Evolutionary conservation across 78 protist species (phyloP).

Genomic region (Dictyostelium purpureum): DNA sequence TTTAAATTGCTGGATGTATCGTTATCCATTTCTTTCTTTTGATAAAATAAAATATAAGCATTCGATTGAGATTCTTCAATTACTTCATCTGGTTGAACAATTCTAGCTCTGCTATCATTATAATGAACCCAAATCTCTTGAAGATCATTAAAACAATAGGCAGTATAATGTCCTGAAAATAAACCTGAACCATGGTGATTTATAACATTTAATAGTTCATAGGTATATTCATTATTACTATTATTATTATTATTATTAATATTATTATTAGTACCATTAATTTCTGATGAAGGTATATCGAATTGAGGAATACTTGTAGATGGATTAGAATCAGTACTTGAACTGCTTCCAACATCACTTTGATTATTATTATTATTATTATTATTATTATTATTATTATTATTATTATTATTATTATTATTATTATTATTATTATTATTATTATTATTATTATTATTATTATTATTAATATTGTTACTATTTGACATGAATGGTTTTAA

Average conservation of each 20-base stretch:
- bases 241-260: not conserved
- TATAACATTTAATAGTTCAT: constrained; percentile 45
- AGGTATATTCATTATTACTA: not conserved
- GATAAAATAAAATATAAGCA: constrained; percentile 53
- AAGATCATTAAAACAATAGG: constrained; percentile 54
- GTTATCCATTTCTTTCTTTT: constrained; percentile 41
- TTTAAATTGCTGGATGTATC: too few relatives aligned
- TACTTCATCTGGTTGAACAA: constrained; percentile 53
- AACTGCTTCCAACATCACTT: constrained; percentile 1
- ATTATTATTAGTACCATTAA: not conserved
- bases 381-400: constrained; percentile 4
- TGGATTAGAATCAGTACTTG: constrained; percentile 9
- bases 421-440: not conserved
- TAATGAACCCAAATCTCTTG: constrained; percentile 76
- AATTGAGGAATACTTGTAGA: not conserved
- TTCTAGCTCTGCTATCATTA: constrained; percentile 66
- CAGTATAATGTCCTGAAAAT: constrained; percentile 64
- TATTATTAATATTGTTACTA: not conserved
- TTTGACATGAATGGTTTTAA: constrained; percentile 7
- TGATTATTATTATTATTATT: not conserved
- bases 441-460: not conserved
- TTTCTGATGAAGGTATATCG: too few relatives aligned
- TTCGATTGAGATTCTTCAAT: constrained; percentile 21
- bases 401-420: not conserved
- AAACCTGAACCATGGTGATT: constrained; percentile 71